Percentiles rank a stretch among this genome's conserved stretches.
Conservation (phyloP, 2,329 filamentous ascomycete species). For the Alternaria viburni region DNA sequence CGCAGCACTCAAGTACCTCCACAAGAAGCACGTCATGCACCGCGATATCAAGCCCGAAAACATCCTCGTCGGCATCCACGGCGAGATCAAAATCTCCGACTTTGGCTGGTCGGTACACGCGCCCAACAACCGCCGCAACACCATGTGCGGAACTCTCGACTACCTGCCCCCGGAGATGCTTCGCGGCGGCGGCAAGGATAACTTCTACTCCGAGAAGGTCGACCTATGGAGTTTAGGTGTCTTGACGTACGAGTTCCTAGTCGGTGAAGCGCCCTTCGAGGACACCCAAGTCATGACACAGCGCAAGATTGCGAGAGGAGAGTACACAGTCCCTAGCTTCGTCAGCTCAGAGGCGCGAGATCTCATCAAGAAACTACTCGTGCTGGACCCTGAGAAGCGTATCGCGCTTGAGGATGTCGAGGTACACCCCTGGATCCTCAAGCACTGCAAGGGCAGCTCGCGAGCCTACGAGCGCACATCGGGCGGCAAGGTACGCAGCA, state of each 20-base stretch:
- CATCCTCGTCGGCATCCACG: slow-evolving; percentile 93
- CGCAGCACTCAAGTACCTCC: slow-evolving; percentile 85
- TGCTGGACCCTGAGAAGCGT: slow-evolving; percentile 91
- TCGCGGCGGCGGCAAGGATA: slow-evolving; percentile 77
- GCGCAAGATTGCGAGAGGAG: slow-evolving; percentile 81
- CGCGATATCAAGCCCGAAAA: slow-evolving; percentile 98
- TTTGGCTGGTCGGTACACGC: slow-evolving; percentile 99
- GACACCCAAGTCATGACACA: slow-evolving; percentile 96
- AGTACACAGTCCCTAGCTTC: slow-evolving; percentile 91
- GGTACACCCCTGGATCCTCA: slow-evolving; percentile 93
- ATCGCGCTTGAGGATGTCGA: slow-evolving; percentile 89
- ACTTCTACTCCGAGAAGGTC: slow-evolving; percentile 93
- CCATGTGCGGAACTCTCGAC: slow-evolving; percentile 96
- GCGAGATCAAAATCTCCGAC: slow-evolving; percentile 97
- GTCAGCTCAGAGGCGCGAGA: slow-evolving; percentile 90
- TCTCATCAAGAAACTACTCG: slow-evolving; percentile 85
- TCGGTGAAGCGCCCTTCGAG: slow-evolving; percentile 96
- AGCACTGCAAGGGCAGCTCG: slow-evolving; percentile 72
- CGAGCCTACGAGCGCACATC: slow-evolving; percentile 43
- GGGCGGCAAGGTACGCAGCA: slow-evolving; percentile 35
- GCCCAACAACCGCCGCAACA: slow-evolving; percentile 89
- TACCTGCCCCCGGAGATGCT: slow-evolving; percentile 99
- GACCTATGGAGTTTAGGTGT: slow-evolving; percentile 97
- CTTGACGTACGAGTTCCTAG: slow-evolving; percentile 93
- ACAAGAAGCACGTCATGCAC: slow-evolving; percentile 97